Percentiles rank a stretch among this genome's conserved stretches.
These are phyloP conservation scores for Linnemannia exigua DNA, from an alignment of 192 early-diverging fungal genomes.

Conservation along the genomic window DNA sequence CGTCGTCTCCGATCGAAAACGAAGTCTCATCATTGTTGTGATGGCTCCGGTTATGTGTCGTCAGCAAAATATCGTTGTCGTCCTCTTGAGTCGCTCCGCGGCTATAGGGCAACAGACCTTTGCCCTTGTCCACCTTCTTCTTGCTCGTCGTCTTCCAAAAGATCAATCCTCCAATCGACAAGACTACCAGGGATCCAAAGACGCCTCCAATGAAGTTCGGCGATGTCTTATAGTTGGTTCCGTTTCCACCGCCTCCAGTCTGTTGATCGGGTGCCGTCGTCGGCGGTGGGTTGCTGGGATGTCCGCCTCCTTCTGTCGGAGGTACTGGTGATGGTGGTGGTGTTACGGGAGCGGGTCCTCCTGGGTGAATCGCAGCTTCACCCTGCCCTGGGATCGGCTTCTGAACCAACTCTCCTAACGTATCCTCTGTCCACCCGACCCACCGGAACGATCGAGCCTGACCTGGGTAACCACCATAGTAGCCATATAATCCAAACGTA, in stretches of 20 bases:
- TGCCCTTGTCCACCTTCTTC: slow-evolving; percentile 24
- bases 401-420: slow-evolving; percentile 4
- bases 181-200: slow-evolving; percentile 6
- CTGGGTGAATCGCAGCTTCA: slow-evolving; percentile 11
- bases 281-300: slow-evolving; percentile 5
- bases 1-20: slow-evolving; percentile 32
- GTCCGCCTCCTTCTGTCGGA: neutral
- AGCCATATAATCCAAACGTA: slow-evolving; percentile 33
- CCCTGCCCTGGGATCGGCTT: slow-evolving; percentile 31
- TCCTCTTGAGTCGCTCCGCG: slow-evolving; percentile 14
- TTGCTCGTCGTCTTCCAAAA: slow-evolving; percentile 38
- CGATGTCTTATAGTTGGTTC: neutral
- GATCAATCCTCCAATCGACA: slow-evolving; percentile 35
- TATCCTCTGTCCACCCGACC: slow-evolving; percentile 55
- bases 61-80: slow-evolving; percentile 27
- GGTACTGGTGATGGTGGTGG: neutral
- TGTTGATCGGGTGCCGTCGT: neutral
- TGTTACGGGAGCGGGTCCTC: slow-evolving; percentile 3
- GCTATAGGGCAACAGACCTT: slow-evolving; percentile 23
- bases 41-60: slow-evolving; percentile 16
- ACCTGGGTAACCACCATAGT: slow-evolving; percentile 31
- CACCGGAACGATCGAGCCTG: slow-evolving; percentile 32
- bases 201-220: slow-evolving; percentile 43
- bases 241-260: neutral
- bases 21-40: slow-evolving; percentile 6